phyloP scores from a whole-genome alignment of 148 eudicot species.

The Polygonum maritimum region DNA sequence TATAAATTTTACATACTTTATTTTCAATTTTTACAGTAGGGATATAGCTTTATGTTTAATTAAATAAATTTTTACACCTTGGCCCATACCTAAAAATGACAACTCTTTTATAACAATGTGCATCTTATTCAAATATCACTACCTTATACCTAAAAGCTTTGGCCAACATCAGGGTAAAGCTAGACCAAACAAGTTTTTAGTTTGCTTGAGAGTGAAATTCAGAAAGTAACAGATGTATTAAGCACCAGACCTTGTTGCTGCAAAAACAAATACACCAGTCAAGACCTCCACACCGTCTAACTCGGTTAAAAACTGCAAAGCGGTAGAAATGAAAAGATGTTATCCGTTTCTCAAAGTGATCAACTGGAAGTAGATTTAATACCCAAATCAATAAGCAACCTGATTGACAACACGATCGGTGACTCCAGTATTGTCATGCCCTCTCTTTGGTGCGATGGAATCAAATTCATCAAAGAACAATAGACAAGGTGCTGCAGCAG shows the following conservation, averaged over 20 bases:
- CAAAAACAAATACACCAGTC: slow-evolving; percentile 95
- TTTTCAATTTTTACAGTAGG: background rate
- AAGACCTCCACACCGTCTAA: slow-evolving; percentile 96
- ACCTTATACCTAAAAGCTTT: background rate
- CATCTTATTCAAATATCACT: background rate
- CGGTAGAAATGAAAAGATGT: background rate
- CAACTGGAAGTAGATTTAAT: background rate
- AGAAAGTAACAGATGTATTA: too few species aligned
- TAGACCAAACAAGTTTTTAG: background rate
- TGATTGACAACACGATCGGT: slow-evolving; percentile 99
- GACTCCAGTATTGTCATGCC: slow-evolving; percentile 99
- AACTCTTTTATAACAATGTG: background rate
- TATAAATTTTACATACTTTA: background rate
- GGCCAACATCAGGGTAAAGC: background rate
- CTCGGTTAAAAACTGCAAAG: slow-evolving; percentile 81
- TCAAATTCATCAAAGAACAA: slow-evolving; percentile 98
- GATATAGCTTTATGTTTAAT: background rate
- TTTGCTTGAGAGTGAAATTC: background rate
- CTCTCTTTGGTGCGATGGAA: slow-evolving; percentile 98
- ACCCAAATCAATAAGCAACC: slow-evolving; percentile 20
- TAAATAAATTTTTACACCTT: background rate
- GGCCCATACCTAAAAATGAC: background rate
- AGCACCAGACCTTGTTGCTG: slow-evolving; percentile 69
- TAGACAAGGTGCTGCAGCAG: slow-evolving; percentile 97
- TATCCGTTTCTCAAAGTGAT: background rate